phyloP scores from a whole-genome alignment of 1,284 basidiomycete species.

The Flammula alnicola region DNA sequence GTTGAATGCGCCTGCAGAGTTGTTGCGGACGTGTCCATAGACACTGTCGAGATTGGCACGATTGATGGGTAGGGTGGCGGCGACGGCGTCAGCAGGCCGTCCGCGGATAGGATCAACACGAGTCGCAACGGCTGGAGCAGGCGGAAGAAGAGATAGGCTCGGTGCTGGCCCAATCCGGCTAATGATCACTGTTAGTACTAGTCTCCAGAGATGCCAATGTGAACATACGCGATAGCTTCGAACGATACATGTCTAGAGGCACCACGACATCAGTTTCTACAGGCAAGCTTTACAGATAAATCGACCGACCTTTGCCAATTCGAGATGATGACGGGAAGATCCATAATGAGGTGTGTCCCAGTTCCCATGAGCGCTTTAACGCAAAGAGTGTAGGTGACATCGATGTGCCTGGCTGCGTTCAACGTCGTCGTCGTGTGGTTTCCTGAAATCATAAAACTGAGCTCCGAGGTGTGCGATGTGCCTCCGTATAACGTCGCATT shows the following conservation, averaged over 20 bases:
- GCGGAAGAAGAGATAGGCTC: slow-evolving; percentile 55
- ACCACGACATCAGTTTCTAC: slow-evolving; percentile 9
- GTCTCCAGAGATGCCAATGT: background rate
- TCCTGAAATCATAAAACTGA: slow-evolving; percentile 68
- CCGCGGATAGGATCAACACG: slow-evolving; percentile 28
- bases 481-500: slow-evolving; percentile 75
- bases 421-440: slow-evolving; percentile 78
- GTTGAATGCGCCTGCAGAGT: slow-evolving; percentile 21
- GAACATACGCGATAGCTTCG: slow-evolving; percentile 63
- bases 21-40: slow-evolving; percentile 13
- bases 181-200: slow-evolving; percentile 8
- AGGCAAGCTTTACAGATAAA: slow-evolving; percentile 7
- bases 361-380: slow-evolving; percentile 79
- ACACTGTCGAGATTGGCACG: slow-evolving; percentile 25
- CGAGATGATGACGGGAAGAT: slow-evolving; percentile 77
- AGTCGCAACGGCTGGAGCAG: slow-evolving; percentile 15
- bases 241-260: slow-evolving; percentile 58
- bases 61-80: slow-evolving; percentile 29
- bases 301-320: slow-evolving; percentile 80
- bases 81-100: slow-evolving; percentile 22
- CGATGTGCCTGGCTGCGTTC: slow-evolving; percentile 78
- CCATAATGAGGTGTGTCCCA: slow-evolving; percentile 66
- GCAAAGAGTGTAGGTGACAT: slow-evolving; percentile 77
- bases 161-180: slow-evolving; percentile 76
- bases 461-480: slow-evolving; percentile 68